Evolutionary conservation across 2,329 filamentous ascomycete species (phyloP).

Genomic region (Didymella sp.): DNA sequence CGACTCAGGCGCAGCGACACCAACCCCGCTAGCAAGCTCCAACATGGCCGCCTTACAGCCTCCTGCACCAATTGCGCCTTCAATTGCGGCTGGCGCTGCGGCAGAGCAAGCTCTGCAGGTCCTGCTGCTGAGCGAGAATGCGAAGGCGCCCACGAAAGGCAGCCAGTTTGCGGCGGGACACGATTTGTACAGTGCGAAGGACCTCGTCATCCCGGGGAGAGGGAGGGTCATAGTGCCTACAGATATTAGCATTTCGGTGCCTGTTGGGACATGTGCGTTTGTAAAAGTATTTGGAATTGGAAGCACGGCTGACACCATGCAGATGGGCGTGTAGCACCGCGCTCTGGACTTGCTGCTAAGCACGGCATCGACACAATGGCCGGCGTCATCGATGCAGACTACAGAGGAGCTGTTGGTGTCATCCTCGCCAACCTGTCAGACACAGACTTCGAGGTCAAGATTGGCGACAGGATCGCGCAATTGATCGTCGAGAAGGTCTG

Average conservation of each 20-base stretch:
- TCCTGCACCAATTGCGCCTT: slow-evolving; percentile 33
- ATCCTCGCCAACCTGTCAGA: slow-evolving; percentile 93
- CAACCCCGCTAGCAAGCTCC: slow-evolving; percentile 40
- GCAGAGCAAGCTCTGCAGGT: slow-evolving; percentile 71
- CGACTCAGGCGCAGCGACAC: slow-evolving; percentile 47
- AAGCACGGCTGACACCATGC: slow-evolving; percentile 8
- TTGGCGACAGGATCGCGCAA: slow-evolving; percentile 92
- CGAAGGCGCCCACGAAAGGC: slow-evolving; percentile 84
- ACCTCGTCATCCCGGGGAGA: slow-evolving; percentile 76
- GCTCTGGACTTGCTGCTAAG: slow-evolving; percentile 90
- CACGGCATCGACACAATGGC: slow-evolving; percentile 96
- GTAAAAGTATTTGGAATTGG: background rate
- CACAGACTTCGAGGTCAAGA: slow-evolving; percentile 77
- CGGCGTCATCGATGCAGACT: slow-evolving; percentile 97
- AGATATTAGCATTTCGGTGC: slow-evolving; percentile 88
- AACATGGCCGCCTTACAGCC: slow-evolving; percentile 29
- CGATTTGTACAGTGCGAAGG: slow-evolving; percentile 82
- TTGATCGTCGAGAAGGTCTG: slow-evolving; percentile 82
- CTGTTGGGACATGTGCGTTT: slow-evolving; percentile 82
- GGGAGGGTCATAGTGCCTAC: slow-evolving; percentile 90
- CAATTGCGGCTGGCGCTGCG: slow-evolving; percentile 33
- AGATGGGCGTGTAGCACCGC: slow-evolving; percentile 90
- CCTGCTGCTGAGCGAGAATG: slow-evolving; percentile 84
- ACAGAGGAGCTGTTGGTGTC: slow-evolving; percentile 91
- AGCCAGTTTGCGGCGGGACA: slow-evolving; percentile 92